Conservation (phyloP, 2,329 filamentous ascomycete genomes). For the Scorias spongiosa region DNA sequence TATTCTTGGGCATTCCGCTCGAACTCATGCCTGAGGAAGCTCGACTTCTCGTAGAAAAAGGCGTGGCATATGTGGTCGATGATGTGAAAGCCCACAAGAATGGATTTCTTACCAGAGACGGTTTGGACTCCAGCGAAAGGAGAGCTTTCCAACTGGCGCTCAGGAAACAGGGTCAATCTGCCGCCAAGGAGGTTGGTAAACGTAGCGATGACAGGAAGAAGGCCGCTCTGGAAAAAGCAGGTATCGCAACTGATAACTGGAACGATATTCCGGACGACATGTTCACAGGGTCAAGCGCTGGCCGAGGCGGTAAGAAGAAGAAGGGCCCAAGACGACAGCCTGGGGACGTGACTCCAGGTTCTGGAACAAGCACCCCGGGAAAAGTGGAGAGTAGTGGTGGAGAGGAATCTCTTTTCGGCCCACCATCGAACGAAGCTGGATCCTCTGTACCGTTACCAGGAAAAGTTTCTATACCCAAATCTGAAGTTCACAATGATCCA, state of each 20-base stretch:
- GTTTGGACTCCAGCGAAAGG: slow-evolving; percentile 41
- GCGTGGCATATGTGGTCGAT: slow-evolving; percentile 65
- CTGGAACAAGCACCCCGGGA: not conserved
- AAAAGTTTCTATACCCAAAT: slow-evolving; percentile 2
- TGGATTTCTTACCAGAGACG: slow-evolving; percentile 34
- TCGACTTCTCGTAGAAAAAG: slow-evolving; percentile 60
- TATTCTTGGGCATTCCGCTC: slow-evolving; percentile 77
- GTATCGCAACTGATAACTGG: slow-evolving; percentile 19
- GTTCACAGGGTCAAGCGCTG: slow-evolving; percentile 7
- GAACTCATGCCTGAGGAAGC: slow-evolving; percentile 88
- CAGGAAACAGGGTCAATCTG: slow-evolving; percentile 38
- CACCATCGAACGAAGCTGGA: slow-evolving; percentile 9
- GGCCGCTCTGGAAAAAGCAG: slow-evolving; percentile 35
- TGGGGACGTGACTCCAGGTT: slow-evolving; percentile 2
- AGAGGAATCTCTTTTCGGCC: slow-evolving; percentile 15
- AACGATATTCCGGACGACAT: slow-evolving; percentile 22
- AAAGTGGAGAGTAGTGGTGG: not conserved
- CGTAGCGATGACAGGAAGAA: slow-evolving; percentile 36
- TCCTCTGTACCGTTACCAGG: slow-evolving; percentile 2
- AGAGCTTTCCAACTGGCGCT: slow-evolving; percentile 45
- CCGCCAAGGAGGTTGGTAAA: slow-evolving; percentile 30
- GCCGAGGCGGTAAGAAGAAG: slow-evolving; percentile 3
- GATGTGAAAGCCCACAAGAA: slow-evolving; percentile 56
- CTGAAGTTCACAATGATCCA: slow-evolving; percentile 3
- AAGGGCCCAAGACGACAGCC: slow-evolving; percentile 6